Evolutionary conservation across 2,329 filamentous ascomycete species (phyloP).

Genomic region (Chrysoporthe cubensis): DNA sequence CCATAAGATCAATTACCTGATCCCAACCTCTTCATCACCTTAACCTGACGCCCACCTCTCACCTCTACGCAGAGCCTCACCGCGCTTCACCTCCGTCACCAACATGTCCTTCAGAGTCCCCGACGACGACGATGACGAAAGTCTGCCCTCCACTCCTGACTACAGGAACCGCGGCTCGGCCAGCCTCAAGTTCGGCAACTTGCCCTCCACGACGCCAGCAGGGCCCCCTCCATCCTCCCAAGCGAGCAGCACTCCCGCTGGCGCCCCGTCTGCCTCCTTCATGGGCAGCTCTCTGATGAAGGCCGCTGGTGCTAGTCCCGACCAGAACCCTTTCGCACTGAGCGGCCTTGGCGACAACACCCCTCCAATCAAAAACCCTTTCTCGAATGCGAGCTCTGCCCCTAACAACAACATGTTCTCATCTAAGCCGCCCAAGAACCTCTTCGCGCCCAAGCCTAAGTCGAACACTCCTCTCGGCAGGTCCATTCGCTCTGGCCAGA

Average conservation of each 20-base stretch:
- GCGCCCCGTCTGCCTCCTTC: slow-evolving; percentile 59
- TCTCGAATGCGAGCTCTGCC: slow-evolving; percentile 14
- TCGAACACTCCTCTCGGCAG: slow-evolving; percentile 52
- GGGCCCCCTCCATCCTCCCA: slow-evolving; percentile 56
- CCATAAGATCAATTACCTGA: neutral
- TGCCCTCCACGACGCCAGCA: slow-evolving; percentile 58
- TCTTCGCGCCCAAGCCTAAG: slow-evolving; percentile 43
- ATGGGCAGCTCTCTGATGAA: slow-evolving; percentile 59
- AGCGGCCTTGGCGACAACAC: slow-evolving; percentile 23
- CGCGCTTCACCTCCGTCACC: slow-evolving; percentile 38
- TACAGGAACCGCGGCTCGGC: slow-evolving; percentile 42
- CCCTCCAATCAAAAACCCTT: slow-evolving; percentile 26
- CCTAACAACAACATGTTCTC: slow-evolving; percentile 24
- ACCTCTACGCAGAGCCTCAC: neutral
- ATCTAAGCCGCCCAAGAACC: slow-evolving; percentile 38
- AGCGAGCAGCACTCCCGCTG: slow-evolving; percentile 59
- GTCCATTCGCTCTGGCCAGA: slow-evolving; percentile 47
- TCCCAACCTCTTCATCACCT: neutral
- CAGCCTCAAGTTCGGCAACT: slow-evolving; percentile 46
- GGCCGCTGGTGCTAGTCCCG: slow-evolving; percentile 32
- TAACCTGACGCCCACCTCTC: neutral
- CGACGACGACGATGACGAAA: slow-evolving; percentile 43
- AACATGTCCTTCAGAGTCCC: slow-evolving; percentile 45
- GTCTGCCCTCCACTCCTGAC: slow-evolving; percentile 55
- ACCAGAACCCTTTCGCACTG: slow-evolving; percentile 25